Evolutionary conservation across 2,329 filamentous ascomycete genomes (phyloP), one percentile per base, ranked within the genome.

Genomic region (Alternaria arbusti): DNA sequence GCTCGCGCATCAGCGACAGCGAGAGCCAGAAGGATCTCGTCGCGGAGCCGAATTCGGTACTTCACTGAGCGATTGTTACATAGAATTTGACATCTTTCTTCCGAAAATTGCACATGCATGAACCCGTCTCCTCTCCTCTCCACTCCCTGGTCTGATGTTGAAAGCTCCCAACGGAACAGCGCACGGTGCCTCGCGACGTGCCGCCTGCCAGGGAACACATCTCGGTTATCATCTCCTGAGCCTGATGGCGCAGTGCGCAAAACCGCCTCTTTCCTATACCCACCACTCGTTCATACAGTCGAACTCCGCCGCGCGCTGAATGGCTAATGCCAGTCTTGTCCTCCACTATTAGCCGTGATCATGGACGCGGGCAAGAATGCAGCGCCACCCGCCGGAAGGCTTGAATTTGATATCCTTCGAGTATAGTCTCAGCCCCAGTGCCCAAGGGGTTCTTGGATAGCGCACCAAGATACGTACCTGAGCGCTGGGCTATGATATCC

Each of bases 21-120:
- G 57, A 64, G 46, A 61, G 61, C 11, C 61, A 64, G 51, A 57
- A 46, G 6, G 51, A 61, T 20, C 47, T 64, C 2, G 57, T 63
- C 7, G 11, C n/a, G 3, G 45, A 43, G 10, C 30, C 43, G 0
- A 20, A 45, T 0, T 17, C 15, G 5, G 22, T 32, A 20, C 32
- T 40, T 3, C 36, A 45, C 5, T 57, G 25, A 46, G 25, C 13
- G n/a, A 45, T 6, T 20, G 26, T 6, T 23, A 32, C 15, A 12
- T 40, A 52, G 13, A 40, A 23, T 23, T 17, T 2, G 12, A 9
- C 9, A 23, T 36, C 9, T 36, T 32, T 52, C 23, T 32, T 0
- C 8, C 49, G 22, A 36, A 1, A 40, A 2, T 6, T 25, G 8
- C 20, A 1, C 5, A 15, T 3, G 49, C 49, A 40, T 40, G 15